phyloP scores from a whole-genome alignment of 2,329 filamentous ascomycete species.

The Malbranchea zuffiana region DNA sequence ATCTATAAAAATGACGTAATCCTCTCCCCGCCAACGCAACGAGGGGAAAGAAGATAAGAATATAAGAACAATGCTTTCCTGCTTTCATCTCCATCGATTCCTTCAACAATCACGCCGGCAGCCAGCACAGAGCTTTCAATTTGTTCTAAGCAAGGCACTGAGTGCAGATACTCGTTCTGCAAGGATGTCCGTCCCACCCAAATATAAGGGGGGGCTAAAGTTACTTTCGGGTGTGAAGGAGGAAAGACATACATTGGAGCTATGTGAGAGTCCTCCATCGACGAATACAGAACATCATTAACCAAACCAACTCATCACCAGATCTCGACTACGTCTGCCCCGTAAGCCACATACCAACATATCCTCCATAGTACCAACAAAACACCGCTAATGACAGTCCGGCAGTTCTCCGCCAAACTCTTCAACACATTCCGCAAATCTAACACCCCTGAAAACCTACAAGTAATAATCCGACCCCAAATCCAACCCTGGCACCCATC shows the following conservation, averaged over 20 bases:
- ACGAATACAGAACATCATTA: conserved; percentile 4
- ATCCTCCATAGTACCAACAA: conserved; percentile 5
- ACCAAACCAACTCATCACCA: conserved; percentile 18
- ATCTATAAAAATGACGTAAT: no score
- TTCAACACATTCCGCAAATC: conserved; percentile 64
- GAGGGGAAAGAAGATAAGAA: no score
- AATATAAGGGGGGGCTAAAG: conserved; percentile 46
- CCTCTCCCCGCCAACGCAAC: no score
- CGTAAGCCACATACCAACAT: conserved; percentile 23
- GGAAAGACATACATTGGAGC: conserved; percentile 28
- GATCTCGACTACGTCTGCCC: conserved; percentile 88
- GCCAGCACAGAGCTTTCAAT: no score
- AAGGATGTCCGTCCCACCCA: conserved; percentile 48
- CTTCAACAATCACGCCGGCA: no score
- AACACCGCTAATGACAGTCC: not conserved
- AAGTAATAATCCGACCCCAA: conserved; percentile 80
- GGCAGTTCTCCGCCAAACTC: conserved; percentile 55
- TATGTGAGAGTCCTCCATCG: conserved; percentile 23
- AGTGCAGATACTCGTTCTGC: no score
- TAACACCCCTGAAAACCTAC: conserved; percentile 55
- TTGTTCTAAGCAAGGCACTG: no score
- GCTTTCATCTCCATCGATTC: no score
- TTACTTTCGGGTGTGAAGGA: conserved; percentile 18
- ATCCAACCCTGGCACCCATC: conserved; percentile 93
- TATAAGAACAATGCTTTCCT: no score